These are phyloP conservation scores for Cercophora sp. DNA, from an alignment of 495 filamentous ascomycete species.

Conservation along the genomic window DNA sequence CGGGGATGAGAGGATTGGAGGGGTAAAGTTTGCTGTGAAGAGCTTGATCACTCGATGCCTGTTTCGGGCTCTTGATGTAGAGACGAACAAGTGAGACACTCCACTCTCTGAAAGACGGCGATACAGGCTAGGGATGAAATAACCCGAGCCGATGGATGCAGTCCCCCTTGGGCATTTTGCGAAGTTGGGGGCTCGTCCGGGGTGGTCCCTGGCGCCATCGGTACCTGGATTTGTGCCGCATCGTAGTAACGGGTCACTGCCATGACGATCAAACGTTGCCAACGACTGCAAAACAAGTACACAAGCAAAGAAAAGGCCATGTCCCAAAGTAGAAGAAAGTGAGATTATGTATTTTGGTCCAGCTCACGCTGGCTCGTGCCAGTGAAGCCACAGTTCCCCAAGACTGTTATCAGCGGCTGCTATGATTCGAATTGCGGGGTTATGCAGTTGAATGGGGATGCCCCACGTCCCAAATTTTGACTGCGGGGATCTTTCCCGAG, in stretches of 20 bases:
- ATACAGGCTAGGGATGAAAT: too few species aligned
- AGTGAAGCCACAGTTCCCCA: too few species aligned
- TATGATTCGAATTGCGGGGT: background rate
- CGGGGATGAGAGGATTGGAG: background rate
- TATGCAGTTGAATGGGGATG: slow-evolving; percentile 1
- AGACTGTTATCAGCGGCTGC: too few species aligned
- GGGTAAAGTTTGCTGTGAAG: background rate
- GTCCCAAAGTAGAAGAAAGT: background rate
- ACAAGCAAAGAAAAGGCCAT: background rate
- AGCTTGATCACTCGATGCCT: background rate
- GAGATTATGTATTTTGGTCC: too few species aligned
- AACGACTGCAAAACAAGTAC: background rate
- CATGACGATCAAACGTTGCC: background rate
- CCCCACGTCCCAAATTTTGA: slow-evolving; percentile 11
- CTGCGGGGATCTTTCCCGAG: too few species aligned
- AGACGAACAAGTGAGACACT: too few species aligned
- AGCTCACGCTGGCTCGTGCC: too few species aligned
- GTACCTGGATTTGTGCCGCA: too few species aligned
- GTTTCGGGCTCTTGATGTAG: too few species aligned
- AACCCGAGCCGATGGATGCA: too few species aligned
- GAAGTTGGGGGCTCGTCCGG: background rate
- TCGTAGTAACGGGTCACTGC: too few species aligned
- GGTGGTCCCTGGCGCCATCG: background rate
- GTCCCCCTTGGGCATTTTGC: background rate
- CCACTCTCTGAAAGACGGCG: too few species aligned